Percentiles rank a stretch among this genome's conserved stretches.
Conservation (phyloP, 495 filamentous ascomycete genomes). For the Daldinia grandis region DNA sequence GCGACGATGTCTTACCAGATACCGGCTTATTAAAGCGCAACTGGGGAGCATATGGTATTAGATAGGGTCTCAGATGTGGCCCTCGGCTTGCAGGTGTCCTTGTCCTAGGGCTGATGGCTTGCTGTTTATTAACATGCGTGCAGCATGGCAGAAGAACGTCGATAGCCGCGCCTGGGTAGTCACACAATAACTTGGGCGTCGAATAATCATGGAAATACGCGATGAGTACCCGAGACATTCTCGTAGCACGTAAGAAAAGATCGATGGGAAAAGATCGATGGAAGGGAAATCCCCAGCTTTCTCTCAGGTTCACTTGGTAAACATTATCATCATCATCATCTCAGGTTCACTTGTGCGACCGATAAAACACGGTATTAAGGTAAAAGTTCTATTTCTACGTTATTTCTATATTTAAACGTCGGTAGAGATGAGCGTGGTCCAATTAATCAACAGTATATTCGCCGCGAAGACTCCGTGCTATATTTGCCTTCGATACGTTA, state of each 20-base stretch:
- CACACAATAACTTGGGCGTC: constrained; percentile 3
- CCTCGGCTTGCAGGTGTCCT: constrained; percentile 8
- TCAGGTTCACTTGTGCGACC: background rate
- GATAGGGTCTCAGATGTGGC: constrained; percentile 16
- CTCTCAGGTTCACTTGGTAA: no score
- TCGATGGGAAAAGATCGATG: background rate
- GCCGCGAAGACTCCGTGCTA: background rate
- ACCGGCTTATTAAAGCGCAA: no score
- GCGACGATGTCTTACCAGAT: background rate
- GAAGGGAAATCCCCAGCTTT: background rate
- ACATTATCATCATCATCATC: no score
- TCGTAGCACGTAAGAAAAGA: background rate
- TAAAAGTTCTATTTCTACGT: background rate
- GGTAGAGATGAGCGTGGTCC: background rate
- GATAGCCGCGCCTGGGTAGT: background rate
- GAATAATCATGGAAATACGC: constrained; percentile 5
- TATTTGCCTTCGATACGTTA: background rate
- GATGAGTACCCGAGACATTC: background rate
- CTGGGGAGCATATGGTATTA: constrained; percentile 11
- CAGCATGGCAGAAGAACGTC: background rate
- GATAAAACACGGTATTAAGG: background rate
- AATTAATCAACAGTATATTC: background rate
- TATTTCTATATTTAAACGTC: constrained; percentile 1
- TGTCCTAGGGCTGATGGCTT: constrained; percentile 12
- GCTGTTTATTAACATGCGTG: background rate